Conservation (phyloP, 2,329 filamentous ascomycete genomes). For the Aspergillus alliaceus region DNA sequence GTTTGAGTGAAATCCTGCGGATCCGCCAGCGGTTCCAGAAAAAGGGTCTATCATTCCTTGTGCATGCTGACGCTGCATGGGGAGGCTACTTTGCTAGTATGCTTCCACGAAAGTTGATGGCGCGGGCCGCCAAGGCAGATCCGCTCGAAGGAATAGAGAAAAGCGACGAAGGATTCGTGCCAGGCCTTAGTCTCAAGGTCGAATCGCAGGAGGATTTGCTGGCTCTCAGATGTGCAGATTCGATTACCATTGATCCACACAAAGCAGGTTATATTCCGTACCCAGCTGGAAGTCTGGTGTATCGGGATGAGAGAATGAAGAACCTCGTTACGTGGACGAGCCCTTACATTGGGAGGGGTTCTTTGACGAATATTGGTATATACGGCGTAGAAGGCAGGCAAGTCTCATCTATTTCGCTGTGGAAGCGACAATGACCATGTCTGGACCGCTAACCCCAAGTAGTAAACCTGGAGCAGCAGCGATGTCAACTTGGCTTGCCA, state of each 20-base stretch:
- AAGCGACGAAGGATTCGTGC: no score
- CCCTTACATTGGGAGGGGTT: slow-evolving; percentile 41
- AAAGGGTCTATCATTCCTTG: slow-evolving; percentile 48
- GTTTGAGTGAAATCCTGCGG: slow-evolving; percentile 38
- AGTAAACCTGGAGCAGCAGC: slow-evolving; percentile 50
- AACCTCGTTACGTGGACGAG: slow-evolving; percentile 48
- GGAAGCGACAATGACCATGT: no score
- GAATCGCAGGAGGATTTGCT: slow-evolving; percentile 39
- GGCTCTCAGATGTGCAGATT: slow-evolving; percentile 44
- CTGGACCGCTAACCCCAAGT: no score
- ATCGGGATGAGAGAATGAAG: slow-evolving; percentile 45
- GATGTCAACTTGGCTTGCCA: slow-evolving; percentile 47
- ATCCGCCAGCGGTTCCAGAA: slow-evolving; percentile 43
- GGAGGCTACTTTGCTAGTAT: slow-evolving; percentile 51
- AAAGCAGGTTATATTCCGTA: slow-evolving; percentile 54
- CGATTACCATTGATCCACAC: slow-evolving; percentile 50
- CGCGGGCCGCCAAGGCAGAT: no score
- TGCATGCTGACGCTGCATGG: slow-evolving; percentile 52
- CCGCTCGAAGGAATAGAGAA: no score
- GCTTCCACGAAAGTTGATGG: no score
- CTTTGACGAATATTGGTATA: slow-evolving; percentile 40
- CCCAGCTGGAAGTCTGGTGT: slow-evolving; percentile 45
- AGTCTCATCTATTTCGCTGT: no score
- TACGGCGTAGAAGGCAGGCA: slow-evolving; percentile 49
- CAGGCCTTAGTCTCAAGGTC: slow-evolving; percentile 14